phyloP scores from a whole-genome alignment of 1,284 basidiomycete species.

The Irpex sp. region DNA sequence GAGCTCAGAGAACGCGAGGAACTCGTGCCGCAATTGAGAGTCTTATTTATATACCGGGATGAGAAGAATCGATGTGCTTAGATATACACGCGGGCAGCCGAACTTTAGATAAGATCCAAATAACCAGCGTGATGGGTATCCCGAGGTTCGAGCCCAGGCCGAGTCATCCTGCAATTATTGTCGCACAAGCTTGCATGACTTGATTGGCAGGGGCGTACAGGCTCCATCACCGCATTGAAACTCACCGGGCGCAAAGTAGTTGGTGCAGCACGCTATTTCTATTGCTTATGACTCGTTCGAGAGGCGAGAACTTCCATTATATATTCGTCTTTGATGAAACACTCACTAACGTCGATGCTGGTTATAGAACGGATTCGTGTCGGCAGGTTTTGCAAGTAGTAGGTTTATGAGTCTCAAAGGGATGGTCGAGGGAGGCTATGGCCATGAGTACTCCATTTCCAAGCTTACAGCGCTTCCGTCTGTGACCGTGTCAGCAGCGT shows the following conservation, averaged over 20 bases:
- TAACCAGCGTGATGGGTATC: background rate
- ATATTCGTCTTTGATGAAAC: no score
- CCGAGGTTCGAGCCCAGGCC: no score
- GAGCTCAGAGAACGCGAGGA: background rate
- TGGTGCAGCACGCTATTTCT: background rate
- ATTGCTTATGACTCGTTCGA: background rate
- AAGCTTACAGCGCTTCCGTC: no score
- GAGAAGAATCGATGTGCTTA: background rate
- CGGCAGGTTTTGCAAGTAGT: no score
- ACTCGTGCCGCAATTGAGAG: background rate
- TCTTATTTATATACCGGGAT: background rate
- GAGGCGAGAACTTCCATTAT: no score
- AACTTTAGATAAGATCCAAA: background rate
- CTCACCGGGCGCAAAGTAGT: background rate
- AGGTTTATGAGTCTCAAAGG: no score
- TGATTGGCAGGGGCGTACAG: background rate
- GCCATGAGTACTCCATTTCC: no score
- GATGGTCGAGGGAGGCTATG: no score
- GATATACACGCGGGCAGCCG: background rate
- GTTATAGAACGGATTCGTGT: no score
- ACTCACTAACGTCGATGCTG: no score
- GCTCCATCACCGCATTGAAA: background rate
- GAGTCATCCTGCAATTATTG: no score
- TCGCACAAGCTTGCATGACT: background rate
- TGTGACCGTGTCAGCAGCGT: no score